These are phyloP conservation scores for Wickerhamiella cacticola DNA, from an alignment of 805 yeast genomes.

Conservation along the genomic window DNA sequence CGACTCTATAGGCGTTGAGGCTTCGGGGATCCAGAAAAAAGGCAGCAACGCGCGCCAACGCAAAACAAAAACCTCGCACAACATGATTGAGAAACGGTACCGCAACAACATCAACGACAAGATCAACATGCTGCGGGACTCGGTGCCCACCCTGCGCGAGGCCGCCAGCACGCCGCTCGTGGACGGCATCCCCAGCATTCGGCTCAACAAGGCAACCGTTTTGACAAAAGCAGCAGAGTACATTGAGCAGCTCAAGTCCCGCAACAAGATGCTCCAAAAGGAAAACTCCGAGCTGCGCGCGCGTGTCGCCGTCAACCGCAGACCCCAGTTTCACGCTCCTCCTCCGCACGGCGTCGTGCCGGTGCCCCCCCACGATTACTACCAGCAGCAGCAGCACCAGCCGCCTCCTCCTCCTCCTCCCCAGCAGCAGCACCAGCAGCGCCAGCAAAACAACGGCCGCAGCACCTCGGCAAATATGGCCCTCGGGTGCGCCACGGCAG, in stretches of 20 bases:
- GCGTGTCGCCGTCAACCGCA: neutral
- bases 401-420: neutral
- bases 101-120: conserved; percentile 60
- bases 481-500: conserved; percentile 11
- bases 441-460: neutral
- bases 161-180: conserved; percentile 39
- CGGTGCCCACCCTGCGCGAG: conserved; percentile 65
- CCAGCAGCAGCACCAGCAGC: neutral
- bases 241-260: conserved; percentile 55
- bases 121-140: conserved; percentile 50
- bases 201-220: conserved; percentile 67
- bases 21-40: neutral
- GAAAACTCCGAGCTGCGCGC: conserved; percentile 40
- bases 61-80: conserved; percentile 51
- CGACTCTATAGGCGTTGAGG: conserved; percentile 4
- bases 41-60: conserved; percentile 8
- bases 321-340: conserved; percentile 2
- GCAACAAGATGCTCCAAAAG: conserved; percentile 39
- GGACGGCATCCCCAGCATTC: conserved; percentile 68
- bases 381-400: neutral
- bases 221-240: conserved; percentile 71
- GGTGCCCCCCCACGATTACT: neutral
- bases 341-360: neutral
- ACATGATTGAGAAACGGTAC: conserved; percentile 60
- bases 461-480: conserved; percentile 4